A percentile compares a stretch with the other conserved stretches of the same genome.
Evolutionary conservation across 306 rosid species (phyloP).

Genomic region (Vigna trinervia): DNA sequence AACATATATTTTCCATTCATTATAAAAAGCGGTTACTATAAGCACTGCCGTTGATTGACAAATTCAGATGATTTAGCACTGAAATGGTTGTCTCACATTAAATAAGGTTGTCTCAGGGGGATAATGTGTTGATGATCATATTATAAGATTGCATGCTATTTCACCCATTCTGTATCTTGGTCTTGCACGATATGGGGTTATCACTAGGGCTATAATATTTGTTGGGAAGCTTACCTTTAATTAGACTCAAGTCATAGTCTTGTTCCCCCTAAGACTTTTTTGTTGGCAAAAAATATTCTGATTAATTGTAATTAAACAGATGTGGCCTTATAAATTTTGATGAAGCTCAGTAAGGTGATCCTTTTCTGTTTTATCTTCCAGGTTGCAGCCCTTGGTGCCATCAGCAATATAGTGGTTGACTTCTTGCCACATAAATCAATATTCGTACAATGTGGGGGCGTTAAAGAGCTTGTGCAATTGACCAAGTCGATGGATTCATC

Average conservation of each 20-base stretch:
- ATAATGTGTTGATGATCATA: neutral
- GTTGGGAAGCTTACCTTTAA: conserved; percentile 18
- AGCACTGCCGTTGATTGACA: neutral
- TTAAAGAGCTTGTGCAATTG: conserved; percentile 80
- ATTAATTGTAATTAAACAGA: conserved; percentile 9
- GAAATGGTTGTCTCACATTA: conserved; percentile 10
- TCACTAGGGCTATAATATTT: neutral
- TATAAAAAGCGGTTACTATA: neutral
- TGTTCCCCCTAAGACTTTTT: neutral
- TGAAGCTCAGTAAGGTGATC: conserved; percentile 16
- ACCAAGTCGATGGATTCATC: conserved; percentile 87
- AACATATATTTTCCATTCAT: conserved; percentile 2
- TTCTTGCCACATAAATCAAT: conserved; percentile 63
- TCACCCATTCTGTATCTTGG: neutral
- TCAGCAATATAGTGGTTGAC: conserved; percentile 86
- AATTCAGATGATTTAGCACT: conserved; percentile 11
- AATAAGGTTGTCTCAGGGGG: neutral
- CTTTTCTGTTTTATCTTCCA: conserved; percentile 54
- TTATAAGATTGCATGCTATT: conserved; percentile 31
- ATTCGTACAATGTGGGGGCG: conserved; percentile 77
- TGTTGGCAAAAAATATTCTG: neutral
- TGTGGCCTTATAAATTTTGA: neutral
- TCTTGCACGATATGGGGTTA: conserved; percentile 18
- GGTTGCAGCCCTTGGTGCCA: conserved; percentile 89
- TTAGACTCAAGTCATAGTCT: conserved; percentile 11